These are phyloP conservation scores for Fraxinus sp. DNA, from an alignment of 305 asterid species.

Conservation along the genomic window DNA sequence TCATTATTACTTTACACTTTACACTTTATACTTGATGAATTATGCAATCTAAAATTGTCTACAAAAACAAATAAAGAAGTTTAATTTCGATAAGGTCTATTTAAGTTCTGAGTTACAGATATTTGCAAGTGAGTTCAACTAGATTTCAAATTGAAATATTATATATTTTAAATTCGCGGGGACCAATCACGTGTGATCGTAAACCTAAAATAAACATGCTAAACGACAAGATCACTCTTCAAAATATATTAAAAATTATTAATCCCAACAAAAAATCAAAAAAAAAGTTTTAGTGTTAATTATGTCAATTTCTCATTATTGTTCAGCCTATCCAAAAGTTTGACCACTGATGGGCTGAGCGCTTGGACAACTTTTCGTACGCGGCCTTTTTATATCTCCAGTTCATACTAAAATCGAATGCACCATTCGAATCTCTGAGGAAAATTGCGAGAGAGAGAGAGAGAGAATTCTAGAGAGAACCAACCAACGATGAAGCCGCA, in stretches of 20 bases:
- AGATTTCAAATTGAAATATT: neutral
- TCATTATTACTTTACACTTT: no score
- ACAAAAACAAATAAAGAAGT: neutral
- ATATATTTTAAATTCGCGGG: neutral
- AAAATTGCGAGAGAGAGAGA: neutral
- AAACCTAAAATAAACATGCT: neutral
- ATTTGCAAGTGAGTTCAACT: neutral
- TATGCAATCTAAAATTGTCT: no score
- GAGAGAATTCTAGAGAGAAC: neutral
- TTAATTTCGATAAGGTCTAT: no score
- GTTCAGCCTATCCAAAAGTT: neutral
- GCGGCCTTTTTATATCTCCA: neutral
- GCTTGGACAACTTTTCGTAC: neutral
- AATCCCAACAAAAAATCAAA: neutral
- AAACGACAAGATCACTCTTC: neutral
- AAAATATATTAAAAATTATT: neutral
- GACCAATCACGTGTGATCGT: neutral
- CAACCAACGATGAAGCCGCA: conserved; percentile 33
- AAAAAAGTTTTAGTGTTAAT: neutral
- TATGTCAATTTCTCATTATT: neutral
- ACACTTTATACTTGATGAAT: no score
- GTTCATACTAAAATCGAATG: neutral
- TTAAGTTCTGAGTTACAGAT: neutral
- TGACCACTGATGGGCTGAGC: neutral
- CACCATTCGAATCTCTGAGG: neutral